phyloP scores from a whole-genome alignment of 1,139 yeast species.

The Suhomyces bokatorum region DNA sequence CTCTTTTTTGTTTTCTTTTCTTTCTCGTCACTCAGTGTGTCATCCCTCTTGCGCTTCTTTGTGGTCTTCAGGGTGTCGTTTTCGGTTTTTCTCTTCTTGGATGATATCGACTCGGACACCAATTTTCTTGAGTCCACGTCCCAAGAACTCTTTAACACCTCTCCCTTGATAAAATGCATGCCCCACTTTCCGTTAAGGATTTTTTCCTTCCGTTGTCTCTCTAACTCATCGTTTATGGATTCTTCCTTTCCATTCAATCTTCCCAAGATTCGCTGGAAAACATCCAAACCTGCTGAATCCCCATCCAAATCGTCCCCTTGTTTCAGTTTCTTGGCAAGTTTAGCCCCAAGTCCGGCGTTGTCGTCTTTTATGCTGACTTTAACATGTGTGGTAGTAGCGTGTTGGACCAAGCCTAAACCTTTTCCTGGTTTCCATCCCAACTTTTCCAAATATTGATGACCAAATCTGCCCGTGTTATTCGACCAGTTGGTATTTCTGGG shows the following conservation, averaged over 20 bases:
- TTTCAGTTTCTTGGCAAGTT: conserved; percentile 54
- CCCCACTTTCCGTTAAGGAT: conserved; percentile 84
- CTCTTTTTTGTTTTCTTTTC: not conserved
- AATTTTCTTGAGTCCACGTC: conserved; percentile 55
- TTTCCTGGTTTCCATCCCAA: conserved; percentile 92
- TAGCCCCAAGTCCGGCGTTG: conserved; percentile 84
- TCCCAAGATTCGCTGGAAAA: conserved; percentile 86
- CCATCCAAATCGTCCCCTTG: conserved; percentile 65
- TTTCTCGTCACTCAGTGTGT: not conserved
- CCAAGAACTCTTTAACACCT: conserved; percentile 80
- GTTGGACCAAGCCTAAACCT: conserved; percentile 76
- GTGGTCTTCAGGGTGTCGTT: not conserved
- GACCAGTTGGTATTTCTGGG: conserved; percentile 97
- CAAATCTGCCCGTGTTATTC: conserved; percentile 79
- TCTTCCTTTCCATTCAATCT: conserved; percentile 78
- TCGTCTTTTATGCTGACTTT: conserved; percentile 82
- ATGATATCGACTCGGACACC: not conserved
- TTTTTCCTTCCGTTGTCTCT: conserved; percentile 62
- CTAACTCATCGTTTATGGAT: conserved; percentile 57
- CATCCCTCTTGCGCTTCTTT: not conserved
- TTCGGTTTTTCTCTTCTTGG: no score
- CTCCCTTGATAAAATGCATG: conserved; percentile 82
- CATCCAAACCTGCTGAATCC: conserved; percentile 88
- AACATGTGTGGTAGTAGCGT: conserved; percentile 72
- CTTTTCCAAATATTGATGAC: conserved; percentile 78